These are phyloP conservation scores for Talaromyces rugulosus DNA, from an alignment of 2,329 filamentous ascomycete species.

Conservation along the genomic window DNA sequence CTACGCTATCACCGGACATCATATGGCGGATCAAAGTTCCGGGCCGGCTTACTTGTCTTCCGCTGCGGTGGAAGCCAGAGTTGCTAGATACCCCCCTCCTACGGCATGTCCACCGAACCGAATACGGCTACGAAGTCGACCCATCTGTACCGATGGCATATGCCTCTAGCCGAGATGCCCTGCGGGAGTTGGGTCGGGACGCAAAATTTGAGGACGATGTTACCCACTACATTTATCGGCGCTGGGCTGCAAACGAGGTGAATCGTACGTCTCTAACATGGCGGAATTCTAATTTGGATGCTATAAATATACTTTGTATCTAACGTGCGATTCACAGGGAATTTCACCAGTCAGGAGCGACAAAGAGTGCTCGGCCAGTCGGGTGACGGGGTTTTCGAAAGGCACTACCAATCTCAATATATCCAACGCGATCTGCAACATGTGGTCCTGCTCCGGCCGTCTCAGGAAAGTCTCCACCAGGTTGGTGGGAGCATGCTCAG, in stretches of 20 bases:
- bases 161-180: conserved; percentile 20
- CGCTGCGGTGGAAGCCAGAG: conserved; percentile 20
- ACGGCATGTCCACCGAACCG: conserved; percentile 19
- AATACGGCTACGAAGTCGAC: conserved; percentile 21
- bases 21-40: conserved; percentile 22
- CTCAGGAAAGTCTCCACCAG: conserved; percentile 21
- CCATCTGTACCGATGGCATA: conserved; percentile 22
- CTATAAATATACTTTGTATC: conserved; percentile 4
- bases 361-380: conserved; percentile 24
- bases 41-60: conserved; percentile 16
- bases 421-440: conserved; percentile 22
- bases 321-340: conserved; percentile 17
- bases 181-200: conserved; percentile 22
- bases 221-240: conserved; percentile 24
- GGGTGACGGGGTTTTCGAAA: conserved; percentile 22
- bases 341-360: conserved; percentile 25
- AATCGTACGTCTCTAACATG: conserved; percentile 17
- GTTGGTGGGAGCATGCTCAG: conserved; percentile 22
- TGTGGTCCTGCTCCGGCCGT: conserved; percentile 23
- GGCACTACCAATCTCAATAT: conserved; percentile 24
- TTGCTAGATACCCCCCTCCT: conserved; percentile 22
- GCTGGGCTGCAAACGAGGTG: conserved; percentile 24
- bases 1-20: conserved; percentile 19
- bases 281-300: background rate
- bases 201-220: conserved; percentile 24